Base-by-base conservation (phyloP, 257 asterid genomes). In the Haberlea rhodopensis region DNA sequence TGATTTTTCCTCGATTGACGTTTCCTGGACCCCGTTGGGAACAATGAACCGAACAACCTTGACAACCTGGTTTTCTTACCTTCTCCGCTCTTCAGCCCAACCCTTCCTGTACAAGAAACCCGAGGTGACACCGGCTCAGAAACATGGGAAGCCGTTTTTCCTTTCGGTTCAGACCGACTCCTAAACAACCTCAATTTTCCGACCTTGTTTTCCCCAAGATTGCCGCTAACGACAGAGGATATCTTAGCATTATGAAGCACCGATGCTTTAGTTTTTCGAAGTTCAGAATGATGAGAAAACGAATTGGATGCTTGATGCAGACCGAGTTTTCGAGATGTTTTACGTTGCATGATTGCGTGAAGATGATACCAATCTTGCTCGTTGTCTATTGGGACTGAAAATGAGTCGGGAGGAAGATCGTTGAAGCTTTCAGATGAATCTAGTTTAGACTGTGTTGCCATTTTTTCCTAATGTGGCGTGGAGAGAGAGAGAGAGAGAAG, bases 371-470 rank as follows among this genome's bases (percentile, higher is more conserved):
- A 86, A 46, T 82, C 88, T 43, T 56, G 78, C 29, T 86, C 90
- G 20, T 78, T 64, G 60, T 72, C 82, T 57, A 53, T 52, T 0
- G 88, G 66, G 51, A 86, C 71, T 75, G 79, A 78, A 63, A 86
- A 84, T 1, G 95, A 84, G 1, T 86, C 87, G 0, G 95, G 95
- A 0, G 95, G 95, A 7, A 81, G 76, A 71, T 84, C 90, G 26
- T 69, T 57, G 65, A 53, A 54, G 45, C 71, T 62, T 18, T 69
- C 73, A 0, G 81, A 58, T n/a, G 71, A 70, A 43, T 69, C 76
- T 8, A 19, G 6, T 22, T 70, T 60, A 3, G 63, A 8, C 48
- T 25, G 60, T 29, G 63, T 40, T 28, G 63, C 64, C 74, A 71
- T 69, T 31, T 9, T 28, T 28, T 53, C 9, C 34, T 65, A 3